phyloP scores from a whole-genome alignment of 306 rosid genomes.

The Lathyrus sativus region DNA sequence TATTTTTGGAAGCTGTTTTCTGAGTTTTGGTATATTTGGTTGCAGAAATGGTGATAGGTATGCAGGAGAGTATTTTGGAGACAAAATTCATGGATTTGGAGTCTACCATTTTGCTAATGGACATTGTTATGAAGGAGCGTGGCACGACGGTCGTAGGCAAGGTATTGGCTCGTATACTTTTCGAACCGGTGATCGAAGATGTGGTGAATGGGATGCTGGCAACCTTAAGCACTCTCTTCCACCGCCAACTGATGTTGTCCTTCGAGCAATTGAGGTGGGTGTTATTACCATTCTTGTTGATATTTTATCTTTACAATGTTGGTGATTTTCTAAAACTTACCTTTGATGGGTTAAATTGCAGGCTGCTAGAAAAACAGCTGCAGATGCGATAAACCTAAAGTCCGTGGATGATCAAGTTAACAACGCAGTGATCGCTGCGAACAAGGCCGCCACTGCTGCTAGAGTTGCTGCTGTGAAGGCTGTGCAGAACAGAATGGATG shows the following conservation, averaged over 20 bases:
- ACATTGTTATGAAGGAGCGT: constrained; percentile 93
- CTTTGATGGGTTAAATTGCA: constrained; percentile 37
- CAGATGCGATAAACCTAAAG: constrained; percentile 64
- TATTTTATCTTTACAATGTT: not conserved
- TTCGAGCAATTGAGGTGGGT: constrained; percentile 80
- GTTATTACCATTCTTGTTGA: constrained; percentile 10
- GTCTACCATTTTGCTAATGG: constrained; percentile 93
- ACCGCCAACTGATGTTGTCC: constrained; percentile 56
- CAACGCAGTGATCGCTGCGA: constrained; percentile 80
- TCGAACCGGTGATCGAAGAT: constrained; percentile 64
- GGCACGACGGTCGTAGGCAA: constrained; percentile 96
- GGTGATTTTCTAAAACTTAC: not conserved
- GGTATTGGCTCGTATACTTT: constrained; percentile 80
- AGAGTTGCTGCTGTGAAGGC: constrained; percentile 99
- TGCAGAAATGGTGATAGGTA: constrained; percentile 96
- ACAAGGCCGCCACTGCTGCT: constrained; percentile 89
- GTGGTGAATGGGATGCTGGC: constrained; percentile 96
- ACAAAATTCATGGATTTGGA: constrained; percentile 97
- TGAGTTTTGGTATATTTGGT: constrained; percentile 8
- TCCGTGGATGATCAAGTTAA: constrained; percentile 78
- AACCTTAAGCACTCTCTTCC: constrained; percentile 71
- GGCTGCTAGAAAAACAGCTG: constrained; percentile 85
- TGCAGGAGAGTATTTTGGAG: constrained; percentile 98
- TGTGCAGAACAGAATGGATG: constrained; percentile 91
- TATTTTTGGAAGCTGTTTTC: not conserved